Evolutionary conservation across 768 basidiomycete genomes (phyloP).

Genomic region (Dendrothele bispora): DNA sequence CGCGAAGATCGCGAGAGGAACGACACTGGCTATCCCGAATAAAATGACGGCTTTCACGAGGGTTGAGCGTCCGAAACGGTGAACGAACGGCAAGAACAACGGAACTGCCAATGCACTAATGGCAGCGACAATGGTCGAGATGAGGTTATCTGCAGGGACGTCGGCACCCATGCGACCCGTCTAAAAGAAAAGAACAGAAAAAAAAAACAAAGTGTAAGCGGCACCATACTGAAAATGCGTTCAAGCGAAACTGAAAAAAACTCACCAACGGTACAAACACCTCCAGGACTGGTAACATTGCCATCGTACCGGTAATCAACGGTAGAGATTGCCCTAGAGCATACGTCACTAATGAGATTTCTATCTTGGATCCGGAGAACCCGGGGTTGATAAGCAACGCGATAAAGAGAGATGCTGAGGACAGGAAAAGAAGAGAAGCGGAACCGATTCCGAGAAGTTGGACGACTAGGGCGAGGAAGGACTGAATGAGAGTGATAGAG

Average conservation of each 20-base stretch:
- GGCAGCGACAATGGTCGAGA: constrained; percentile 71
- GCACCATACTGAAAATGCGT: too few relatives aligned
- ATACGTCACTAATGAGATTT: constrained; percentile 63
- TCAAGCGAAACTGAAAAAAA: constrained; percentile 6
- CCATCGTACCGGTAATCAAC: constrained; percentile 55
- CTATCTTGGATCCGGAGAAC: constrained; percentile 27
- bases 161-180: constrained; percentile 82
- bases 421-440: constrained; percentile 70
- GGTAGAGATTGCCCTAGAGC: constrained; percentile 57
- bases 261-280: constrained; percentile 88
- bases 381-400: constrained; percentile 59
- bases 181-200: too few relatives aligned
- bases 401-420: constrained; percentile 53
- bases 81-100: constrained; percentile 61
- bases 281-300: constrained; percentile 67
- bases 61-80: constrained; percentile 60
- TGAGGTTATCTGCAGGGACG: constrained; percentile 86
- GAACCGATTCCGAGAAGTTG: constrained; percentile 77
- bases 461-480: constrained; percentile 50
- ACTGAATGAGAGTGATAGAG: constrained; percentile 60
- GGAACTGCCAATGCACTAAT: constrained; percentile 60
- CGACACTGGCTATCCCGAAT: constrained; percentile 44
- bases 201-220: too few relatives aligned
- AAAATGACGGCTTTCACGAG: constrained; percentile 32
- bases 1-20: constrained; percentile 62